phyloP scores from a whole-genome alignment of 139 green algal genomes.

The Coelastrella sp. region DNA sequence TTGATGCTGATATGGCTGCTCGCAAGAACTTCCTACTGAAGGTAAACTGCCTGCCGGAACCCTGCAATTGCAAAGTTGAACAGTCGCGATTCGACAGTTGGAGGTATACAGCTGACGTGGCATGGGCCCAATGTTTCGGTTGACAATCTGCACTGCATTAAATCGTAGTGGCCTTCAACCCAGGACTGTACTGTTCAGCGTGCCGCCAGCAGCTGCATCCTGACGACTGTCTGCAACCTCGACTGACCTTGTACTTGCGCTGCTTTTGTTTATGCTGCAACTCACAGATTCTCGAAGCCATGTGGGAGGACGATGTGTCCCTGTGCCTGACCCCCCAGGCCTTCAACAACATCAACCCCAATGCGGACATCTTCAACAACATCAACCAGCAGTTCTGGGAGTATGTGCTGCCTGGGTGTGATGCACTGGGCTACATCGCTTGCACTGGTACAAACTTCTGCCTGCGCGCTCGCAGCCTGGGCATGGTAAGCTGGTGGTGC shows the following conservation, averaged over 20 bases:
- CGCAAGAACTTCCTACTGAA: constrained; percentile 87
- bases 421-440: constrained; percentile 54
- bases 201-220: too few species aligned
- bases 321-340: constrained; percentile 68
- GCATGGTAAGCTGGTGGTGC: not conserved
- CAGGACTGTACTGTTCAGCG: too few species aligned
- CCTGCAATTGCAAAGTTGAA: too few species aligned
- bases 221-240: too few species aligned
- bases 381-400: constrained; percentile 90
- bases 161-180: too few species aligned
- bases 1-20: constrained; percentile 83
- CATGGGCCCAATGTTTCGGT: too few species aligned
- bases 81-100: too few species aligned
- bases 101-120: too few species aligned
- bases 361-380: constrained; percentile 90
- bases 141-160: too few species aligned
- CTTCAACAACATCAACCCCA: constrained; percentile 86
- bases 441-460: constrained; percentile 73
- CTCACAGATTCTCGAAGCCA: constrained; percentile 53
- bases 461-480: constrained; percentile 65
- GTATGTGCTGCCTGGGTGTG: constrained; percentile 54
- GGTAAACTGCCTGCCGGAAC: not conserved
- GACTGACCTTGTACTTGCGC: too few species aligned
- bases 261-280: not conserved
- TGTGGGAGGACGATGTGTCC: constrained; percentile 52